Percentiles rank a stretch among this genome's conserved stretches.
phyloP scores from a whole-genome alignment of 768 basidiomycete genomes.

The Pilatotrama ljubarskyi region DNA sequence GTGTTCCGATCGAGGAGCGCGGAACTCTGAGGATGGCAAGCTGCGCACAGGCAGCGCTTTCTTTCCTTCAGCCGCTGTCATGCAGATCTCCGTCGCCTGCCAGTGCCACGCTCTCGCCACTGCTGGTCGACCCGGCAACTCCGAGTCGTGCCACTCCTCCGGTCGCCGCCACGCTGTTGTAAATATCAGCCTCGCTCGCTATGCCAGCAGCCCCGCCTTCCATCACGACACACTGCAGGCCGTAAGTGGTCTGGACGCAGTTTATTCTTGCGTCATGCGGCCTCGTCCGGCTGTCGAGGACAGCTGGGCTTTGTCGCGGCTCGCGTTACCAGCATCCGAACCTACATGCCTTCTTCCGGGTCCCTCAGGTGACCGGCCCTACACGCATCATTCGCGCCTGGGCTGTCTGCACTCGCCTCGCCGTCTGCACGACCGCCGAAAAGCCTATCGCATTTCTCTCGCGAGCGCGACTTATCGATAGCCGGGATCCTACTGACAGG shows the following conservation, averaged over 20 bases:
- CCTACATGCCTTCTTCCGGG: not conserved
- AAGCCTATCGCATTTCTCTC: not conserved
- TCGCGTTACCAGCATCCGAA: not conserved
- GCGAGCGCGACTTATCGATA: not conserved
- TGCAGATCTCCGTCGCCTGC: not conserved
- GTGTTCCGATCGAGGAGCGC: not conserved
- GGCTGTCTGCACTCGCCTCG: not conserved
- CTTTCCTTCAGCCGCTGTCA: no score
- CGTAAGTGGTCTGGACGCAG: not conserved
- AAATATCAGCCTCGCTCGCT: not conserved
- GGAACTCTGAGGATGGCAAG: not conserved
- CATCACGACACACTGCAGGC: not conserved
- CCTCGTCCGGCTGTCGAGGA: not conserved
- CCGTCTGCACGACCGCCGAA: not conserved
- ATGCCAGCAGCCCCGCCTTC: not conserved
- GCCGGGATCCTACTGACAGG: not conserved
- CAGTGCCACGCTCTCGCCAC: not conserved
- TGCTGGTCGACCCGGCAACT: not conserved
- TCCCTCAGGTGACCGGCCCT: not conserved
- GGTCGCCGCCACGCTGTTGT: not conserved
- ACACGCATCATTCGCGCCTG: not conserved
- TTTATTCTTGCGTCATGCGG: slow-evolving; percentile 1
- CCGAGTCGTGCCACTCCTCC: not conserved
- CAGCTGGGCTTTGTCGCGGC: not conserved
- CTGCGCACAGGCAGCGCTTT: not conserved